A percentile compares a stretch with the other conserved stretches of the same genome.
phyloP scores from a whole-genome alignment of 148 eudicot species.

The Diospyros kaki region DNA sequence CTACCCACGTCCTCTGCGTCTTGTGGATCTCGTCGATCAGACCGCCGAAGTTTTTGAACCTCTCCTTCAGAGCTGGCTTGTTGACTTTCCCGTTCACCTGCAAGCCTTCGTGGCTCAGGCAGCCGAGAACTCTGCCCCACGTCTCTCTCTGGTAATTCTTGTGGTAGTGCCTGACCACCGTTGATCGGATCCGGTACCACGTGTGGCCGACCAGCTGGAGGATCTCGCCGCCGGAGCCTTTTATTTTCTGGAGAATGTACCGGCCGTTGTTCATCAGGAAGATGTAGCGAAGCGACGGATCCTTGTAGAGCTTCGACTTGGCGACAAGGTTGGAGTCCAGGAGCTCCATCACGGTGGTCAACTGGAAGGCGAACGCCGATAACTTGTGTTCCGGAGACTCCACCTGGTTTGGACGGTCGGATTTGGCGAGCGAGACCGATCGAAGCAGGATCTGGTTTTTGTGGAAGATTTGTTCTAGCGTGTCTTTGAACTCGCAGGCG shows the following conservation, averaged over 20 bases:
- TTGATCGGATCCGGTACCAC: slow-evolving; percentile 52
- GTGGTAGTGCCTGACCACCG: slow-evolving; percentile 66
- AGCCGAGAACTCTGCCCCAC: slow-evolving; percentile 54
- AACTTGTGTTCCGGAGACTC: not conserved
- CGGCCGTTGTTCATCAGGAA: slow-evolving; percentile 87
- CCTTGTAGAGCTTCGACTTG: slow-evolving; percentile 68
- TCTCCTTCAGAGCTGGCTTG: slow-evolving; percentile 65
- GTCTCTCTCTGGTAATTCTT: slow-evolving; percentile 83
- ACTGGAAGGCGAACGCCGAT: slow-evolving; percentile 41
- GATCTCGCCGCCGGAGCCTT: slow-evolving; percentile 53
- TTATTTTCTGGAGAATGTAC: slow-evolving; percentile 72
- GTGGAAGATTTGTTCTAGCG: slow-evolving; percentile 54
- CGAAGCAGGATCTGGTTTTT: slow-evolving; percentile 17
- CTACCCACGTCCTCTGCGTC: slow-evolving; percentile 84
- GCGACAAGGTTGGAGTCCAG: slow-evolving; percentile 59
- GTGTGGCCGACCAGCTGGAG: slow-evolving; percentile 51
- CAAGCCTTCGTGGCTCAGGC: slow-evolving; percentile 60
- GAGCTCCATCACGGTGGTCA: slow-evolving; percentile 38
- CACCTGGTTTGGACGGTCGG: not conserved
- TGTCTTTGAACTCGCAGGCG: slow-evolving; percentile 65
- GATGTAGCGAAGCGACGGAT: slow-evolving; percentile 45
- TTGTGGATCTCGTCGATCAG: slow-evolving; percentile 75
- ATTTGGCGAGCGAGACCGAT: slow-evolving; percentile 11
- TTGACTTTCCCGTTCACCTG: slow-evolving; percentile 54
- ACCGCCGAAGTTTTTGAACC: slow-evolving; percentile 61